A percentile compares a stretch with the other conserved stretches of the same genome.
These are phyloP conservation scores for Coniosporium tulheliwenetii DNA, from an alignment of 2,329 filamentous ascomycete species.

Conservation along the genomic window DNA sequence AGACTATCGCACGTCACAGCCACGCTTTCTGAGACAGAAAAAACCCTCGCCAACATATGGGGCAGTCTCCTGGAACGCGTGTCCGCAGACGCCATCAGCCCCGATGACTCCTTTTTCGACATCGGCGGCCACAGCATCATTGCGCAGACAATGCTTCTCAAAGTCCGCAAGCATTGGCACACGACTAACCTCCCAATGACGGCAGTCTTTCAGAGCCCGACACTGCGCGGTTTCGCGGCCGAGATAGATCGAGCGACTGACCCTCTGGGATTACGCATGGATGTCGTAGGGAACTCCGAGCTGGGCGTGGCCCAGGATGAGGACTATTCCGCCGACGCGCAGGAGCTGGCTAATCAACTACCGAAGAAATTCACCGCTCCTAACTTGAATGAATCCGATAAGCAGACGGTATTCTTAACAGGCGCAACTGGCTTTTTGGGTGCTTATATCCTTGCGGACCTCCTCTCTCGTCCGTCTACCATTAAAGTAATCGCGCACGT, in stretches of 20 bases:
- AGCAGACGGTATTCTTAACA: conserved; percentile 60
- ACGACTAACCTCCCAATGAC: conserved; percentile 55
- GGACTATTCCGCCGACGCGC: conserved; percentile 37
- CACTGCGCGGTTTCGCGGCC: conserved; percentile 39
- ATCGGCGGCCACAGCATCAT: conserved; percentile 68
- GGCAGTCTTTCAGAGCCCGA: conserved; percentile 53
- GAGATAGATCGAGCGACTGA: conserved; percentile 35
- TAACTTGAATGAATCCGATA: conserved; percentile 14
- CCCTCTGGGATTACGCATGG: conserved; percentile 29
- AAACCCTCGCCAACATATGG: conserved; percentile 57
- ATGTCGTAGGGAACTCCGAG: conserved; percentile 30
- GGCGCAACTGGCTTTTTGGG: conserved; percentile 86
- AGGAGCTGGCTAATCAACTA: conserved; percentile 34
- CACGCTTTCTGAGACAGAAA: conserved; percentile 42
- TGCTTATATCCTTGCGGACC: conserved; percentile 60
- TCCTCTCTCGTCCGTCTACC: conserved; percentile 44
- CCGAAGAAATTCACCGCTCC: conserved; percentile 20
- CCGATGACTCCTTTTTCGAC: conserved; percentile 58
- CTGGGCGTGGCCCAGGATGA: conserved; percentile 24
- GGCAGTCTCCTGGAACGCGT: conserved; percentile 51
- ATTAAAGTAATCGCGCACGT: conserved; percentile 61
- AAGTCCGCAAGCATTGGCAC: conserved; percentile 45
- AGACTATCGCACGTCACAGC: conserved; percentile 29
- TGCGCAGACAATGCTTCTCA: conserved; percentile 66
- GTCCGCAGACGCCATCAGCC: conserved; percentile 50